Base-by-base conservation (phyloP, 306 rosid genomes). In the Pyrus betulifolia region DNA sequence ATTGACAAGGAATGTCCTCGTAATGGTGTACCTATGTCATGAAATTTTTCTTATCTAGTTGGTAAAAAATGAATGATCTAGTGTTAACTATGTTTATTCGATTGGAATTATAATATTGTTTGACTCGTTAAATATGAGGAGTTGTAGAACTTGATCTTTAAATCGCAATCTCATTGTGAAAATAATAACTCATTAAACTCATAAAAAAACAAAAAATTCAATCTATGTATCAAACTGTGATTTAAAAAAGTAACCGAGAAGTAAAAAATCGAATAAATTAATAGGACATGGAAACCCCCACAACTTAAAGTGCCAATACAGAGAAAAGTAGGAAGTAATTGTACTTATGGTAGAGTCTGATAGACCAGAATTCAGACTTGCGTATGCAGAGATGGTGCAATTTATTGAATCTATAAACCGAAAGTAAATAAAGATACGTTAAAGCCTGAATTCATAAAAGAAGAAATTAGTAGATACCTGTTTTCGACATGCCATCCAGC, bases 1-100 rank as follows among this genome's bases (percentile, higher is more conserved):
- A 15, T 49, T 49, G 1, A 49, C 6, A 49, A 2, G 21, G 1
- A 0, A 14, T 6, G 17, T 4, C 1, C 0, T 0, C 0, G 5
- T 5, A 1, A 49, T 4, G 21, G 0, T 1, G 55, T 49, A 15
- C 21, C 2, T 17, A 5, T 15, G 5, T 49, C 8, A 49, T 49
- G 0, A 49, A 49, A 6, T 4, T 49, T n/a, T 14, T 49, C 1
- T 49, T 2, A 18, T 49, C 18, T 17, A 49, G 8, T 17, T 4
- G 21, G 8, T 49, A 6, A 15, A 40, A 40, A 2, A 2, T 40
- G 11, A 40, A 40, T 40, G 44, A 40, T 40, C 11, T 8, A 40
- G 11, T 40, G 11, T 8, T 3, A 9, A 40, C 11, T 8, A 40
- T 40, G 44, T 30, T 63, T 63, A 15, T 5, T 30, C 12, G 1